A percentile compares a stretch with the other conserved stretches of the same genome.
Evolutionary conservation across 768 basidiomycete species (phyloP).

Genomic region (Leccinum truebloodii): DNA sequence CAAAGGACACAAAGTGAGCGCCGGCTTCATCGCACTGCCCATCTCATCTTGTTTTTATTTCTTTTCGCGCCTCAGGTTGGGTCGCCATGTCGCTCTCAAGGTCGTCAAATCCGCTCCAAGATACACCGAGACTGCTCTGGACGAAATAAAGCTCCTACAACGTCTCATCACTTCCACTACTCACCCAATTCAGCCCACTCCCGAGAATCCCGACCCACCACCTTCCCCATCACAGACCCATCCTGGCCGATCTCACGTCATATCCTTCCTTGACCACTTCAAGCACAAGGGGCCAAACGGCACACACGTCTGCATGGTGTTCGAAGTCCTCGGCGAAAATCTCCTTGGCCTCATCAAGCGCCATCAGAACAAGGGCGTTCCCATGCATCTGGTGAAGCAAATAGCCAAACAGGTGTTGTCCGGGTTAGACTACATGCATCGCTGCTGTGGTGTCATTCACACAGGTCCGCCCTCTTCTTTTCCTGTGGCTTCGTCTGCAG

Average conservation of each 20-base stretch:
- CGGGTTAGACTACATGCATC: conserved; percentile 97
- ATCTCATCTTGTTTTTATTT: conserved; percentile 16
- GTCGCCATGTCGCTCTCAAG: conserved; percentile 97
- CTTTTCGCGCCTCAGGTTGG: conserved; percentile 56
- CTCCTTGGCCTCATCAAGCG: conserved; percentile 95
- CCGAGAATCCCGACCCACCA: conserved; percentile 50
- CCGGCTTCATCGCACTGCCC: neutral
- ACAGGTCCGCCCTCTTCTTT: conserved; percentile 54
- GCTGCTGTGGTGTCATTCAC: conserved; percentile 96
- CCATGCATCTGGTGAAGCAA: conserved; percentile 89
- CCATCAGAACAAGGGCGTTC: conserved; percentile 97
- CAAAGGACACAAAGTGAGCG: conserved; percentile 75
- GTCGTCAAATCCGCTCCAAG: conserved; percentile 97
- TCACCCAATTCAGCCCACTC: conserved; percentile 49
- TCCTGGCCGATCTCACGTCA: conserved; percentile 90
- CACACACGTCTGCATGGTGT: conserved; percentile 98
- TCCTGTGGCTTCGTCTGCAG: neutral
- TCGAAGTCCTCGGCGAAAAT: conserved; percentile 98
- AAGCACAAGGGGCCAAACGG: conserved; percentile 96
- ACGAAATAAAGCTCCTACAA: conserved; percentile 98
- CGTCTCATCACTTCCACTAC: conserved; percentile 86
- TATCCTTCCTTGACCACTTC: conserved; percentile 97
- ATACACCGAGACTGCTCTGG: conserved; percentile 97
- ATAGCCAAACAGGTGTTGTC: conserved; percentile 96
- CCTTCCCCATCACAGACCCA: conserved; percentile 67